Base-by-base conservation (phyloP, 2,329 filamentous ascomycete species). In the Aspergillus brunneoviolaceus region DNA sequence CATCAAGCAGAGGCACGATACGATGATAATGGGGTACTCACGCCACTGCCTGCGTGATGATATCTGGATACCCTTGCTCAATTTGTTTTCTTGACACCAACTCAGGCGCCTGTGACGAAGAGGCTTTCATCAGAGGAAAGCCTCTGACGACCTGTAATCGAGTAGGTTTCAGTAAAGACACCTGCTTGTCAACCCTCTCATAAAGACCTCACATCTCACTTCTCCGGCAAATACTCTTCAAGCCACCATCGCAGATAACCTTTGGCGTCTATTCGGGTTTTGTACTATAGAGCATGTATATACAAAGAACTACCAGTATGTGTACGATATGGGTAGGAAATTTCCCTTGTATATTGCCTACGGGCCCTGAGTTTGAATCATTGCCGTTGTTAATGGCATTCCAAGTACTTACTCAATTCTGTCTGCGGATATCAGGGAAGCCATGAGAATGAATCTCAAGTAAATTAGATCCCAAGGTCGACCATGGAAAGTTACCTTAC, bases 21-120 rank as follows among this genome's bases (percentile, higher is more conserved):
- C 75, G 91, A 94, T 75, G 87, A 92, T 67, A 88, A 92, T 69
- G 90, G 91, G 2, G 85, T 88, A 69, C 77, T 94, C 62, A 85
- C 77, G 58, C 84, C 85, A 10, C 79, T 86, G 33, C 78, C 84
- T 11, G 70, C 69, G 52, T 60, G 35, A 45, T 67, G 56, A 66
- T 49, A 31, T 23, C 11, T 27, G 12, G 2, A 7, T 42, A 23
- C 14, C 21, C 14, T 45, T 16, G 39, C 11, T 16, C 33, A 9
- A 3, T 45, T 16, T 9, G 6, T 7, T 45, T n/a, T 45, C 12
- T 45, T 16, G 39, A 45, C 33, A 45, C 39, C 12, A 9, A 5
- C 16, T 16, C 6, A 45, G 39, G 6, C 39, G 39, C 39, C 16
- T 19, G 16, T 16, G 39, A 7, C 14, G 5, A 10, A 45, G 7